Base-by-base conservation (phyloP, 2,329 filamentous ascomycete species). In the Aspergillus sp. region DNA sequence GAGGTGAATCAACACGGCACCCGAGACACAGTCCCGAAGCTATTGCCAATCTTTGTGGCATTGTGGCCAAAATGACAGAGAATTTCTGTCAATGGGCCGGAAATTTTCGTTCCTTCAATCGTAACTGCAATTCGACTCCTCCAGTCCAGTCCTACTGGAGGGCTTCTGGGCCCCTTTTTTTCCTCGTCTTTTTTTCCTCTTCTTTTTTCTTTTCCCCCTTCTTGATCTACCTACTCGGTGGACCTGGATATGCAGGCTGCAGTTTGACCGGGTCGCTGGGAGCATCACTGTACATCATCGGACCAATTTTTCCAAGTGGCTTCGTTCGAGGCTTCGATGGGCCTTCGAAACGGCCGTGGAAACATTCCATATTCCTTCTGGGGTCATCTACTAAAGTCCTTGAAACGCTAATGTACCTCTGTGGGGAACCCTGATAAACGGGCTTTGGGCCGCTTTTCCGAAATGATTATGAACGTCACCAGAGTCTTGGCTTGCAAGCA, bases 371-470 rank as follows among this genome's bases (percentile, higher is more conserved):
- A 61, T 60, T 57, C 53, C 39, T 47, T 47, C 45, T 47, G 45
- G 45, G 45, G 45, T 14, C 16, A 46, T 18, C 49, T 61, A 46
- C 49, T 49, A 50, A 59, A 53, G 51, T 49, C 57, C 36, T 42
- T n/a, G 36, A 4, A 53, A 56, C 18, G 46, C 53, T 62, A 62
- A 64, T 61, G 63, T 65, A 56, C 62, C 57, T 59, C 45, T 57
- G 66, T 67, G 65, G 65, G 59, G 64, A 61, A 63, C 54, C 58
- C 55, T 56, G 59, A 65, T 63, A 63, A 57, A 60, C 59, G 64
- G 63, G 57, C 57, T 63, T 64, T 66, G 63, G 57, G 62, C 63
- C 61, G 64, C 57, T 54, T 60, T 57, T 60, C 65, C 65, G 65
- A 67, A 68, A 67, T 62, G 63, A 67, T 57, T 56, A 57, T 46